These are phyloP conservation scores for Cubamyces lactineus DNA, from an alignment of 768 basidiomycete genomes.

Conservation along the genomic window DNA sequence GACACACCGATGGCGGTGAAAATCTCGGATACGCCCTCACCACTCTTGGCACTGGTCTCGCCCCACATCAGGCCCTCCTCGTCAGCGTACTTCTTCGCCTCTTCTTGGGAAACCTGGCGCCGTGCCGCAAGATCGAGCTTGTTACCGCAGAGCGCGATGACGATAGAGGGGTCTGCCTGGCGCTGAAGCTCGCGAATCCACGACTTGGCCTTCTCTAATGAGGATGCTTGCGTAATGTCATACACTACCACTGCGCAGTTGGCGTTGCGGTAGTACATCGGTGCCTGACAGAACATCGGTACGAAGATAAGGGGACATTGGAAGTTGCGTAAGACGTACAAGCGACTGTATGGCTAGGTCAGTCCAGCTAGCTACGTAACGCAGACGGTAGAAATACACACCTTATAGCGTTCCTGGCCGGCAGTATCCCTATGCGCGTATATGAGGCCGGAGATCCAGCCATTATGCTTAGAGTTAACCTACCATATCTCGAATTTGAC, in stretches of 20 bases:
- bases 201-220: constrained; percentile 91
- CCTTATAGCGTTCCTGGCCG: constrained; percentile 95
- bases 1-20: constrained; percentile 81
- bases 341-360: constrained; percentile 43
- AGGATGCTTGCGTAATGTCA: constrained; percentile 91
- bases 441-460: not conserved
- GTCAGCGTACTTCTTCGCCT: constrained; percentile 90
- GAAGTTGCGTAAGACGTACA: constrained; percentile 38
- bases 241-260: constrained; percentile 95
- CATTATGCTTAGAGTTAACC: constrained; percentile 27
- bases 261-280: constrained; percentile 96
- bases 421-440: constrained; percentile 79
- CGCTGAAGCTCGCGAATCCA: constrained; percentile 98
- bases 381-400: constrained; percentile 29
- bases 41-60: constrained; percentile 89
- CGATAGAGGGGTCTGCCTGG: constrained; percentile 95
- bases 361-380: constrained; percentile 14
- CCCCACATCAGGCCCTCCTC: constrained; percentile 94
- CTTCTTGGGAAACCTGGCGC: constrained; percentile 84
- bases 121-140: constrained; percentile 87
- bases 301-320: not conserved
- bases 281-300: constrained; percentile 55
- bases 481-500: constrained; percentile 99
- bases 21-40: constrained; percentile 83
- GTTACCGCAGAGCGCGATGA: constrained; percentile 96